phyloP scores from a whole-genome alignment of 306 rosid genomes.

The Lupinus albus region DNA sequence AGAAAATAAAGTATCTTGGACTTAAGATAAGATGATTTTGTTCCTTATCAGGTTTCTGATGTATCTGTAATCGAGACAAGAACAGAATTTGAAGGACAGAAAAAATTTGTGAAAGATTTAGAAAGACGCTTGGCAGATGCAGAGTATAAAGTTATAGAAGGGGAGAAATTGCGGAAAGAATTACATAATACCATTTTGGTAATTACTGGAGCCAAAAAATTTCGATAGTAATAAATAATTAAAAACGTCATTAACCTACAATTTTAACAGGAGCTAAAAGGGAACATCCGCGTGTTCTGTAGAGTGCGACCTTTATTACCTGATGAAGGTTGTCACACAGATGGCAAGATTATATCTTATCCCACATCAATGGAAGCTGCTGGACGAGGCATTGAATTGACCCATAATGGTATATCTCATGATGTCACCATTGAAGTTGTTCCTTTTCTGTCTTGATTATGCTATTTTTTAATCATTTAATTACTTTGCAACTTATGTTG shows the following conservation, averaged over 20 bases:
- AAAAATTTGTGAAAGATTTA: slow-evolving; percentile 64
- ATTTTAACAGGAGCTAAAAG: slow-evolving; percentile 78
- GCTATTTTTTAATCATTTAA: slow-evolving; percentile 29
- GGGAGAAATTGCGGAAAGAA: slow-evolving; percentile 83
- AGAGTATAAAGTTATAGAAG: slow-evolving; percentile 78
- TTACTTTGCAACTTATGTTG: slow-evolving; percentile 31
- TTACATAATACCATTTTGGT: slow-evolving; percentile 95
- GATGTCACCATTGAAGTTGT: slow-evolving; percentile 18
- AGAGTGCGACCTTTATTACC: slow-evolving; percentile 90
- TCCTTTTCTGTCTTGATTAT: slow-evolving; percentile 23
- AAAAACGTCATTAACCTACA: slow-evolving; percentile 33
- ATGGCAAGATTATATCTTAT: slow-evolving; percentile 69
- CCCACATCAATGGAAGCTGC: slow-evolving; percentile 86
- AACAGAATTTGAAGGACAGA: slow-evolving; percentile 78
- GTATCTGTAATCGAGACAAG: slow-evolving; percentile 69
- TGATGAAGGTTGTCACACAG: slow-evolving; percentile 64
- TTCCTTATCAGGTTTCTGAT: slow-evolving; percentile 70
- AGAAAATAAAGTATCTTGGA: slow-evolving; percentile 19
- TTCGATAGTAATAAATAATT: not conserved
- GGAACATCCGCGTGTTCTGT: slow-evolving; percentile 96
- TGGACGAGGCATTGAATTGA: slow-evolving; percentile 82
- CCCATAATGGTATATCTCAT: slow-evolving; percentile 65
- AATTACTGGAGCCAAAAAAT: slow-evolving; percentile 38
- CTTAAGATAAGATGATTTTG: slow-evolving; percentile 31
- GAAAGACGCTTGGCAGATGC: slow-evolving; percentile 74